Evolutionary conservation across 139 green algal species (phyloP).

Genomic region (Coelastrella sp.): DNA sequence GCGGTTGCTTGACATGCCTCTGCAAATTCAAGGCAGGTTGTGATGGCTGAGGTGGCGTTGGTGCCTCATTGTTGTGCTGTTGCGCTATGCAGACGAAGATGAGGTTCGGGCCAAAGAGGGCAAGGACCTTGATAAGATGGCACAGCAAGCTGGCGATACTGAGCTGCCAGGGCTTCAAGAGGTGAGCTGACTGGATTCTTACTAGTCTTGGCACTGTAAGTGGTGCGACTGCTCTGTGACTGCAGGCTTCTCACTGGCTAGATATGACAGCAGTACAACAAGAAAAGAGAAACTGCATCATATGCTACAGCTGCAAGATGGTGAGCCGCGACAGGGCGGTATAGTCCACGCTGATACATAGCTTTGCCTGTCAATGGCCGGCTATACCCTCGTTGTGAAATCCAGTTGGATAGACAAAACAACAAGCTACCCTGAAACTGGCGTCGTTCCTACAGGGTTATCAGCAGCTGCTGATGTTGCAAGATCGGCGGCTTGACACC

Average conservation of each 20-base stretch:
- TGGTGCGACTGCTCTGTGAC: not conserved
- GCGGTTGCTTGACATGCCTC: too few relatives aligned
- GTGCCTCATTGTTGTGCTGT: not conserved
- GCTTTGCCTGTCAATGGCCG: too few relatives aligned
- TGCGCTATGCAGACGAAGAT: not conserved
- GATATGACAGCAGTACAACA: too few relatives aligned
- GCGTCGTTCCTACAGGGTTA: conserved; percentile 2
- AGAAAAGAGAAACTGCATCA: too few relatives aligned
- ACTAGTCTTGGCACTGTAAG: not conserved
- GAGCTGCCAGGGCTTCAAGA: conserved; percentile 23
- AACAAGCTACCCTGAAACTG: not conserved
- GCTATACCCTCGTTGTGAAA: too few relatives aligned
- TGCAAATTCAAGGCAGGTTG: too few relatives aligned
- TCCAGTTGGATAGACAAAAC: too few relatives aligned
- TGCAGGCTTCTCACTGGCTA: too few relatives aligned
- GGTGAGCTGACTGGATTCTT: not conserved
- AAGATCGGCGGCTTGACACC: conserved; percentile 19
- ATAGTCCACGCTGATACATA: not conserved
- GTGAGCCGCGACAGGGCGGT: not conserved
- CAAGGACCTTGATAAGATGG: not conserved
- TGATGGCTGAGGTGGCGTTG: not conserved
- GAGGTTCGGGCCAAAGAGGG: not conserved
- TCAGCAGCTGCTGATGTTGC: conserved; percentile 16
- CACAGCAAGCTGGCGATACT: not conserved
- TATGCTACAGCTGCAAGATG: not conserved